A percentile compares a stretch with the other conserved stretches of the same genome.
Conservation (phyloP, 2,329 filamentous ascomycete species). For the Fusarium marasasianum region DNA sequence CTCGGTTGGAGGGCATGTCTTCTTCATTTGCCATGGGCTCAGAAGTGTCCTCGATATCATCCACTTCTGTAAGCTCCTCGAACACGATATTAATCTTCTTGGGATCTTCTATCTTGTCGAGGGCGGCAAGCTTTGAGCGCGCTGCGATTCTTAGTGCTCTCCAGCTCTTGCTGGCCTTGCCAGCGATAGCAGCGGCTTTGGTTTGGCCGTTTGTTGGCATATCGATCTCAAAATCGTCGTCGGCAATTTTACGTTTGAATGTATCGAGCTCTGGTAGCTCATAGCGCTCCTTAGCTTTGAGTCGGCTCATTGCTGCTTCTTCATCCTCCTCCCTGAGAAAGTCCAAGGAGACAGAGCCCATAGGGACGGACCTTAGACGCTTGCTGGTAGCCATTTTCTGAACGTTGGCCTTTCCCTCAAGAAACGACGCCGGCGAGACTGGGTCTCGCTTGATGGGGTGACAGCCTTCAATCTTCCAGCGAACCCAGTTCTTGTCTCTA, state of each 20-base stretch:
- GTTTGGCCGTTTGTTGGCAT: conserved; percentile 75
- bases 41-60: conserved; percentile 49
- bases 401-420: conserved; percentile 73
- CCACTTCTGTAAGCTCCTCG: conserved; percentile 55
- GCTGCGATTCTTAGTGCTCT: conserved; percentile 84
- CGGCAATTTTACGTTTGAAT: conserved; percentile 78
- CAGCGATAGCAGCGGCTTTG: conserved; percentile 66
- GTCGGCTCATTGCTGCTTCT: conserved; percentile 69
- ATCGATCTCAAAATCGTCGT: conserved; percentile 86
- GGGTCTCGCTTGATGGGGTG: conserved; percentile 83
- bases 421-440: conserved; percentile 74
- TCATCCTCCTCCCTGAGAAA: conserved; percentile 78
- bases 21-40: conserved; percentile 46
- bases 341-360: conserved; percentile 78
- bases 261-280: conserved; percentile 73
- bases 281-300: conserved; percentile 74
- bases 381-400: conserved; percentile 75
- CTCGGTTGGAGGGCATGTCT: conserved; percentile 58
- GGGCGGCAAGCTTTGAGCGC: conserved; percentile 75
- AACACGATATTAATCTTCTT: conserved; percentile 73
- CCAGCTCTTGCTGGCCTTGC: conserved; percentile 91
- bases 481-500: conserved; percentile 97
- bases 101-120: conserved; percentile 89
- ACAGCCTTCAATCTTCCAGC: conserved; percentile 97
- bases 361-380: conserved; percentile 72